Evolutionary conservation across 176 grass and related monocot genomes (phyloP), one percentile per base, ranked within the genome.

Genomic region (Cymbopogon citratus): DNA sequence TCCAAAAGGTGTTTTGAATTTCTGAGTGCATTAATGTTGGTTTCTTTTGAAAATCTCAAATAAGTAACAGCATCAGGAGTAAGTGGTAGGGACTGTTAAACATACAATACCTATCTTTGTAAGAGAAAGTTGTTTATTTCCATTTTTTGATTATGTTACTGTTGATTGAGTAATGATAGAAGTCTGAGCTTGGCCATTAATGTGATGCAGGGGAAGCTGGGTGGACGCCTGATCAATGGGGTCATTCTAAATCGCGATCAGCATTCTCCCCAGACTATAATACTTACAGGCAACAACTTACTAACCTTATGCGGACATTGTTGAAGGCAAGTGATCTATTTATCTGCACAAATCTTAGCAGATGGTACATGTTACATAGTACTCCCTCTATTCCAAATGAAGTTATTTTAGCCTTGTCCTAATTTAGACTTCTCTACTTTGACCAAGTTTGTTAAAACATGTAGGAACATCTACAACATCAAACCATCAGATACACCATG

Each of bases 211-310:
- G 79, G 77, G 97, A 96, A 84, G 97, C 97, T 82, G 97, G 97
- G 28, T 99, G 97, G 97, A 95, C 97, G 31, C 85, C 88, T 68
- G 97, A 99, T 60, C 97, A 95, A 15, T 95, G 91, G 97, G 97
- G 97, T 16, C 91, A 95, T 87, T 99, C 97, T 80, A 99, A 82
- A 93, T 91, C 90, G 63, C 87, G 92, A 60, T 80, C 91, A 80
- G 45, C 89, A 38, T 95, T 93, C 84, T 74, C 86, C 41, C 66
- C 87, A 0, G 97, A 99, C 83, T 87, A 87, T 73, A 84, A 79
- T 80, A 88, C 84, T 43, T 91, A 94, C 66, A 88, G 93, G 39
- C 93, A 99, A 28, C 92, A 93, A 33, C 80, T 99, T 77, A 92
- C 77, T 82, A 40, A 6, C 69, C 75, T 99, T 64, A 99, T 96